phyloP scores from a whole-genome alignment of 2,329 filamentous ascomycete species.

The Fusarium begoniae region DNA sequence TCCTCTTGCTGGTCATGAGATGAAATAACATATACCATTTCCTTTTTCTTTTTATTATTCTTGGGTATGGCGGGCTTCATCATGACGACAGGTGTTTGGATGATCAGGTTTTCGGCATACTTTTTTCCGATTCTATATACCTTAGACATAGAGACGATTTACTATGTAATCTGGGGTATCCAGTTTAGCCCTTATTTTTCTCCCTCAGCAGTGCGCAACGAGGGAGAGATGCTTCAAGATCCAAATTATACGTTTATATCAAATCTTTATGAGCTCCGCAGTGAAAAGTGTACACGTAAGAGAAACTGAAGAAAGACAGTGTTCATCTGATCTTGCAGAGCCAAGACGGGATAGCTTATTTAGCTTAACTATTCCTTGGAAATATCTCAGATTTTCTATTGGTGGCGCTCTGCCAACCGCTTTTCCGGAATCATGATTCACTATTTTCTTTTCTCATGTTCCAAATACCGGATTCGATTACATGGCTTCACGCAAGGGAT shows the following conservation, averaged over 20 bases:
- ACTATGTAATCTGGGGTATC: conserved; percentile 29
- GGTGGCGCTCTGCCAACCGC: neutral
- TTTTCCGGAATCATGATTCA: neutral
- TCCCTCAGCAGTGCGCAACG: conserved; percentile 29
- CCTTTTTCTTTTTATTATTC: conserved; percentile 14
- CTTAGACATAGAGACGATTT: conserved; percentile 32
- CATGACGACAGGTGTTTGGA: conserved; percentile 30
- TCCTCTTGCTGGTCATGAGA: neutral
- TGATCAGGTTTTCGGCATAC: conserved; percentile 16
- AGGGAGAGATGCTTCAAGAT: conserved; percentile 12
- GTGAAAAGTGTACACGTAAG: neutral
- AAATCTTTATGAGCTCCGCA: neutral
- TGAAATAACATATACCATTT: conserved; percentile 10
- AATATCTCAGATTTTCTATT: neutral
- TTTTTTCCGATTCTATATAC: conserved; percentile 23
- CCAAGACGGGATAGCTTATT: neutral
- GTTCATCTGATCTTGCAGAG: neutral
- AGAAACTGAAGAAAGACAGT: neutral
- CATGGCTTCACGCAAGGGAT: conserved; percentile 2
- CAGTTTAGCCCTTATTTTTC: neutral
- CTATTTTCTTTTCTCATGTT: neutral
- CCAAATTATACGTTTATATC: conserved; percentile 2
- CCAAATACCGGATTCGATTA: neutral
- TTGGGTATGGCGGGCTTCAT: conserved; percentile 26
- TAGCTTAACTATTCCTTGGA: neutral